Conservation (phyloP, 2,329 filamentous ascomycete species). For the Exophiala mesophila region DNA sequence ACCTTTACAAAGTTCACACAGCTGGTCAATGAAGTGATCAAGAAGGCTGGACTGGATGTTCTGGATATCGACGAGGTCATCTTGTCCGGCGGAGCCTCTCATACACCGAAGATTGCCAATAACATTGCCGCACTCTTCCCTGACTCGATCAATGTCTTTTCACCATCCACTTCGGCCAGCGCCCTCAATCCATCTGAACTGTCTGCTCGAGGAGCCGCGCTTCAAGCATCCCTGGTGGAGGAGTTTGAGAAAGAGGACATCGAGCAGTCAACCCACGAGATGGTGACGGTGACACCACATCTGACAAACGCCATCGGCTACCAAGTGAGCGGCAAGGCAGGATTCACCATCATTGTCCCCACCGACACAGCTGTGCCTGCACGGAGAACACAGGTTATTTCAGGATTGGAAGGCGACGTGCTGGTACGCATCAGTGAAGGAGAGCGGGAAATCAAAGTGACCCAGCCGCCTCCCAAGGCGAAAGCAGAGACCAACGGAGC, state of each 20-base stretch:
- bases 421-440: slow-evolving; percentile 86
- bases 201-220: slow-evolving; percentile 80
- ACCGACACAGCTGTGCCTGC: slow-evolving; percentile 87
- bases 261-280: slow-evolving; percentile 90
- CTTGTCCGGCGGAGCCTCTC: slow-evolving; percentile 82
- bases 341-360: slow-evolving; percentile 74
- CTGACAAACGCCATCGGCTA: slow-evolving; percentile 84
- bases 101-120: slow-evolving; percentile 87
- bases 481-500: slow-evolving; percentile 56
- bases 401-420: slow-evolving; percentile 76
- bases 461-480: slow-evolving; percentile 74
- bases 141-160: slow-evolving; percentile 64
- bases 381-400: slow-evolving; percentile 74
- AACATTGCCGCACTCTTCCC: slow-evolving; percentile 79
- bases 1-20: slow-evolving; percentile 84
- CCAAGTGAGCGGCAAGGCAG: slow-evolving; percentile 30
- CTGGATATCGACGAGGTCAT: slow-evolving; percentile 94
- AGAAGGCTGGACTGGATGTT: slow-evolving; percentile 88
- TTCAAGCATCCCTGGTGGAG: slow-evolving; percentile 89
- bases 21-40: slow-evolving; percentile 75
- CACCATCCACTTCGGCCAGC: slow-evolving; percentile 69
- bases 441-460: slow-evolving; percentile 85
- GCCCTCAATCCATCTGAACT: slow-evolving; percentile 94
- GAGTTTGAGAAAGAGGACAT: slow-evolving; percentile 94
- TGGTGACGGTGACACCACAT: slow-evolving; percentile 90